These are phyloP conservation scores for Stagonosporopsis tanaceti DNA, from an alignment of 2,329 filamentous ascomycete genomes.

Conservation along the genomic window DNA sequence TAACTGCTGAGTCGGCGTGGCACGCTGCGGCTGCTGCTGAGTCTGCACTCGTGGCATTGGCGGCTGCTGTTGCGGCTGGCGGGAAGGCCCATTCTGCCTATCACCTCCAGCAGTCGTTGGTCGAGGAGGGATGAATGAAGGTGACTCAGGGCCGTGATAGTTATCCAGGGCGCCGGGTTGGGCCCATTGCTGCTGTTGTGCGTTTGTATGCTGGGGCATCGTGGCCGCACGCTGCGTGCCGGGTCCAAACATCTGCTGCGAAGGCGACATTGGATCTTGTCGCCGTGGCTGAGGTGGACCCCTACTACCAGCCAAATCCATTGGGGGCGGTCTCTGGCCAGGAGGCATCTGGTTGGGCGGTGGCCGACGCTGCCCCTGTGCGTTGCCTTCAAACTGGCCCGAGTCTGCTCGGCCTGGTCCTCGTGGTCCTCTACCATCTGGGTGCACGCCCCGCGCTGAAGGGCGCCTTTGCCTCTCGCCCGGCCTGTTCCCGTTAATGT, in stretches of 20 bases:
- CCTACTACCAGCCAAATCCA: constrained; percentile 27
- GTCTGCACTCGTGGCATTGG: constrained; percentile 38
- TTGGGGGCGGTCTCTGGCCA: constrained; percentile 36
- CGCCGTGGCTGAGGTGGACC: constrained; percentile 26
- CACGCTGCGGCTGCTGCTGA: constrained; percentile 31
- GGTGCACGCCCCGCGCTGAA: constrained; percentile 32
- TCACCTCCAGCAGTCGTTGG: constrained; percentile 47
- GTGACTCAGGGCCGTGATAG: constrained; percentile 49
- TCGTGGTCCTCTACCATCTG: constrained; percentile 33
- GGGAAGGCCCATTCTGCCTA: constrained; percentile 31
- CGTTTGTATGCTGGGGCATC: constrained; percentile 45
- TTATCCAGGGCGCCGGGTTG: constrained; percentile 45
- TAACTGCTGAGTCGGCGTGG: constrained; percentile 29
- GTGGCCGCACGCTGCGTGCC: constrained; percentile 48
- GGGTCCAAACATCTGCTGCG: constrained; percentile 40
- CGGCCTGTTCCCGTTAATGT: constrained; percentile 32
- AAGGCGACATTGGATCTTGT: constrained; percentile 37
- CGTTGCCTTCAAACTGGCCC: constrained; percentile 43
- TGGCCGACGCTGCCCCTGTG: constrained; percentile 37
- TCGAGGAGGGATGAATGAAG: constrained; percentile 45
- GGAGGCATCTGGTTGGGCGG: constrained; percentile 36
- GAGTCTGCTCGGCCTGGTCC: constrained; percentile 44
- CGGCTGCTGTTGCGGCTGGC: constrained; percentile 40
- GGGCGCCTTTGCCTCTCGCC: constrained; percentile 30
- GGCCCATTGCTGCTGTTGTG: constrained; percentile 39